Evolutionary conservation across 495 filamentous ascomycete genomes (phyloP).

Genomic region (Talaromyces adpressus): DNA sequence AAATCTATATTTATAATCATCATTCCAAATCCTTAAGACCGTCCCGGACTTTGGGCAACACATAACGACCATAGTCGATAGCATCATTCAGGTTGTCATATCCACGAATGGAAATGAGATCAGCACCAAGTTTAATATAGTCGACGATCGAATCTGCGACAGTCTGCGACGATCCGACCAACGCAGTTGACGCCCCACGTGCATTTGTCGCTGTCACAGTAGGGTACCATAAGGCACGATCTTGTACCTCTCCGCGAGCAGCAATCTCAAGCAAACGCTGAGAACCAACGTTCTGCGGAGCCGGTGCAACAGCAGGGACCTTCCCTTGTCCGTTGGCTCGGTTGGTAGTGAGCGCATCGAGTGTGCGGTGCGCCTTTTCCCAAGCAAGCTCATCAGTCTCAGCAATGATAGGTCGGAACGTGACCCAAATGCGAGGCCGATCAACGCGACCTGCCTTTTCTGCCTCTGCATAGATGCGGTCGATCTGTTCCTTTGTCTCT

Average conservation of each 20-base stretch:
- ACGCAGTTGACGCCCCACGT: constrained; percentile 46
- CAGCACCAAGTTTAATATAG: constrained; percentile 45
- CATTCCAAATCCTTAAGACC: neutral
- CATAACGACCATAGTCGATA: constrained; percentile 44
- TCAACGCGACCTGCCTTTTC: constrained; percentile 36
- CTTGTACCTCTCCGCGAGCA: constrained; percentile 44
- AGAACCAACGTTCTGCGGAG: constrained; percentile 46
- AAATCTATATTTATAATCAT: neutral
- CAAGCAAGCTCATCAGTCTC: constrained; percentile 50
- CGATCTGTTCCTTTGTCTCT: constrained; percentile 48
- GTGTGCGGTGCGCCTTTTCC: constrained; percentile 42
- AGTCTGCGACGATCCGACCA: constrained; percentile 43
- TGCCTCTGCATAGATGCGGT: constrained; percentile 44
- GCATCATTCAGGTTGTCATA: constrained; percentile 50
- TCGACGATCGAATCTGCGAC: constrained; percentile 43
- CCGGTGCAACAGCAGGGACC: constrained; percentile 19
- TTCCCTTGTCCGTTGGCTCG: constrained; percentile 24
- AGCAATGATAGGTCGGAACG: constrained; percentile 47
- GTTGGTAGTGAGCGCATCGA: constrained; percentile 31
- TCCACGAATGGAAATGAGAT: constrained; percentile 46
- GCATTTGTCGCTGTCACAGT: constrained; percentile 49
- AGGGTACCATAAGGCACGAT: constrained; percentile 49
- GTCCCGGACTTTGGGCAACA: constrained; percentile 38
- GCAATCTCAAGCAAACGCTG: constrained; percentile 47
- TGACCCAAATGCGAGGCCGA: constrained; percentile 47